A percentile compares a stretch with the other conserved stretches of the same genome.
phyloP scores from a whole-genome alignment of 2,329 filamentous ascomycete genomes.

The Oidium heveae region DNA sequence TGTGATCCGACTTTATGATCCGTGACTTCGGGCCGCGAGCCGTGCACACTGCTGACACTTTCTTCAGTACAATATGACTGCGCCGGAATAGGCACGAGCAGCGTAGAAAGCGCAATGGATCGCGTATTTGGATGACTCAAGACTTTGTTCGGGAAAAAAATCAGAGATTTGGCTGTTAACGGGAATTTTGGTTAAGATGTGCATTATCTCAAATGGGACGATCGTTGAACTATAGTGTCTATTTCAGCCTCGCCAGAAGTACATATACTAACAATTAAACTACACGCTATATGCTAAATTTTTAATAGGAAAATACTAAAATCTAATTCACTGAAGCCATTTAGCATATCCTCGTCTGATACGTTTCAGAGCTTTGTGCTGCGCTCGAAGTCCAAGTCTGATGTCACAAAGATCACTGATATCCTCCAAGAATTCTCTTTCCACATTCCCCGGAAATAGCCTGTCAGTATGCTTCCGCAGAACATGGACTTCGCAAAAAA shows the following conservation, averaged over 20 bases:
- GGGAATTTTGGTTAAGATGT: too few species aligned
- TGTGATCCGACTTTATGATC: too few species aligned
- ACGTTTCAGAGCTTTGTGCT: constrained; percentile 55
- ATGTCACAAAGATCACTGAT: constrained; percentile 67
- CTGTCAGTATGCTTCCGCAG: constrained; percentile 42
- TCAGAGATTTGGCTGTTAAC: too few species aligned
- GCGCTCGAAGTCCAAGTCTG: constrained; percentile 46
- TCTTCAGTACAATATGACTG: not conserved
- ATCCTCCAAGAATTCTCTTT: constrained; percentile 72
- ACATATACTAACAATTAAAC: not conserved
- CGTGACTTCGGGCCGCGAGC: too few species aligned
- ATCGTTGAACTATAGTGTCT: too few species aligned
- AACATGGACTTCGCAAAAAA: constrained; percentile 75
- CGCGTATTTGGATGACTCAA: too few species aligned
- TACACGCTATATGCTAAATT: not conserved
- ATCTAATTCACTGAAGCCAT: constrained; percentile 26
- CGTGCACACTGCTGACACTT: too few species aligned
- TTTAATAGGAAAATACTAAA: not conserved
- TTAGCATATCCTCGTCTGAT: constrained; percentile 77
- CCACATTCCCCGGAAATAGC: constrained; percentile 48
- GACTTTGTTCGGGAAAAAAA: too few species aligned
- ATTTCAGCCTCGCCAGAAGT: not conserved
- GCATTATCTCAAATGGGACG: too few species aligned
- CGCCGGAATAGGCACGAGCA: not conserved
- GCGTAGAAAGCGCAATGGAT: not conserved